These are phyloP conservation scores for Puccinia polysora DNA, from an alignment of 1,284 basidiomycete species.

Conservation along the genomic window DNA sequence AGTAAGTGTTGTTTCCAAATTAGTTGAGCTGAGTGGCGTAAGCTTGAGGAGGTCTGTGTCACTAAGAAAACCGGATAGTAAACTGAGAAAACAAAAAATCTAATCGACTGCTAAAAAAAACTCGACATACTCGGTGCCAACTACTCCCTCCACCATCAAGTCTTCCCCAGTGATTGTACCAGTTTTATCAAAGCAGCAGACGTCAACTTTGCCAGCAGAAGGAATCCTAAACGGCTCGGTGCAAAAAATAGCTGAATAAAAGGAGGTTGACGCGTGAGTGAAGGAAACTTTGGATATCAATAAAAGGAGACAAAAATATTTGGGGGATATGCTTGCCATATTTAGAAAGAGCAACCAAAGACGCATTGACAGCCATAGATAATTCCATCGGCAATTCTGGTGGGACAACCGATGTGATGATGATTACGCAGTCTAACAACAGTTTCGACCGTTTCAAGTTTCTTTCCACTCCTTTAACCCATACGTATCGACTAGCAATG, in stretches of 20 bases:
- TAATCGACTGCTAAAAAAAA: conserved; percentile 49
- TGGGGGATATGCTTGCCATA: conserved; percentile 62
- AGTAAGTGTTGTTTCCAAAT: conserved; percentile 74
- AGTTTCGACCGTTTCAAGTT: conserved; percentile 88
- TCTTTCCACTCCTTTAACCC: conserved; percentile 84
- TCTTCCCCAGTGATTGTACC: conserved; percentile 93
- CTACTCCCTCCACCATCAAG: conserved; percentile 86
- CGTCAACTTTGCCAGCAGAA: conserved; percentile 82
- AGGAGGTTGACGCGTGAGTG: too few relatives aligned
- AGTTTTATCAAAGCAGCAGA: conserved; percentile 97
- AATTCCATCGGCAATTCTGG: conserved; percentile 95
- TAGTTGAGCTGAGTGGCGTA: conserved; percentile 70
- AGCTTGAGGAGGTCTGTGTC: conserved; percentile 62
- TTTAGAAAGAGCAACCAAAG: conserved; percentile 85
- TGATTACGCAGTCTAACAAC: conserved; percentile 83
- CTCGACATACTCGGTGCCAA: conserved; percentile 68
- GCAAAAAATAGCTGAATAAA: conserved; percentile 84
- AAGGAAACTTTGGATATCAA: too few relatives aligned
- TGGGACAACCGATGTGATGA: conserved; percentile 90
- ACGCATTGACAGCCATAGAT: conserved; percentile 87
- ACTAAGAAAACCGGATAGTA: conserved; percentile 16
- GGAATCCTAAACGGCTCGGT: conserved; percentile 96
- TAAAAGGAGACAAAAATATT: too few relatives aligned
- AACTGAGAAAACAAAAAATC: conserved; percentile 49
- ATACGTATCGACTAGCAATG: conserved; percentile 91